A percentile compares a stretch with the other conserved stretches of the same genome.
phyloP scores from a whole-genome alignment of 164 flowering plant genomes.

The Sedum album region DNA sequence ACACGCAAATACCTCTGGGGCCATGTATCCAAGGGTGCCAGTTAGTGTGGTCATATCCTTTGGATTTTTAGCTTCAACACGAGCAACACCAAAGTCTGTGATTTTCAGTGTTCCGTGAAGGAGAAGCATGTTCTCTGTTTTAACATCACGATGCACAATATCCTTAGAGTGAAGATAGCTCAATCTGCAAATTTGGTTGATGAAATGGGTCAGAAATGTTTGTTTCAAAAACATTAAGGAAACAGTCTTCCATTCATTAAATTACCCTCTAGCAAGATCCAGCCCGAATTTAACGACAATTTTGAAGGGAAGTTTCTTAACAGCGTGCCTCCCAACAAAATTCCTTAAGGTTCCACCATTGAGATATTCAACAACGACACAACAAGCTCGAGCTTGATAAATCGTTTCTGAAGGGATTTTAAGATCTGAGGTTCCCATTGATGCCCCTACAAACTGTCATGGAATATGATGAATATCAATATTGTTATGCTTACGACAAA shows the following conservation, averaged over 20 bases:
- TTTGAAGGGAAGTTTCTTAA: too few species aligned
- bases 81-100: too few species aligned
- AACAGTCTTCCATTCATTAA: neutral
- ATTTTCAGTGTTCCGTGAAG: conserved; percentile 53
- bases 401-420: conserved; percentile 46
- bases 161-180: too few species aligned
- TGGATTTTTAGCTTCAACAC: conserved; percentile 86
- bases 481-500: neutral
- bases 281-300: conserved; percentile 62
- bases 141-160: too few species aligned
- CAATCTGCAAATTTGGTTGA: conserved; percentile 33
- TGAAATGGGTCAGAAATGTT: conserved; percentile 6
- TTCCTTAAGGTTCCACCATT: too few species aligned
- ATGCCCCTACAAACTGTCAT: conserved; percentile 80
- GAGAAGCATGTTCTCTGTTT: too few species aligned
- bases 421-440: too few species aligned
- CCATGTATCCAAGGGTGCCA: conserved; percentile 95
- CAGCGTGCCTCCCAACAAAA: conserved; percentile 39
- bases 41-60: conserved; percentile 88
- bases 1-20: conserved; percentile 81
- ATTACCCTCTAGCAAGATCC: conserved; percentile 62
- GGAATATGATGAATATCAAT: neutral
- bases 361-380: too few species aligned
- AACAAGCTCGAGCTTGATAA: conserved; percentile 72
- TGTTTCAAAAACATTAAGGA: neutral